Percentiles rank a stretch among this genome's conserved stretches.
Evolutionary conservation across 805 yeast genomes (phyloP).

Genomic region (Candida silvatica): DNA sequence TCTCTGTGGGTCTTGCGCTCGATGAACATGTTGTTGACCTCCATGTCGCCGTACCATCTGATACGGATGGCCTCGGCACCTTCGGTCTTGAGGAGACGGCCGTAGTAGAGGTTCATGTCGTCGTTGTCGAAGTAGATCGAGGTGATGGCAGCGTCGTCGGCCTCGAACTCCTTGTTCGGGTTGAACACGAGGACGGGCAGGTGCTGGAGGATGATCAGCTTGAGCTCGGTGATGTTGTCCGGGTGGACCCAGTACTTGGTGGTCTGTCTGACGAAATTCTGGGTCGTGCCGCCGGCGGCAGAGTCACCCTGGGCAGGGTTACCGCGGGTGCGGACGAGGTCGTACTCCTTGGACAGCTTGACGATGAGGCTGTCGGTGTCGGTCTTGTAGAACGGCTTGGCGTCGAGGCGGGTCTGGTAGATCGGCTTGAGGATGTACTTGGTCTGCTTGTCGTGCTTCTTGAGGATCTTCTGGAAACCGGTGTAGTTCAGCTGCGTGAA

Average conservation of each 20-base stretch:
- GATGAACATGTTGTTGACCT: slow-evolving; percentile 81
- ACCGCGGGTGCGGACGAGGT: slow-evolving; percentile 91
- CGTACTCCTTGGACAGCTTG: slow-evolving; percentile 81
- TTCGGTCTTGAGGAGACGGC: slow-evolving; percentile 91
- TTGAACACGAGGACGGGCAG: slow-evolving; percentile 96
- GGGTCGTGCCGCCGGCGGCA: slow-evolving; percentile 97
- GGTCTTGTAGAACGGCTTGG: slow-evolving; percentile 94
- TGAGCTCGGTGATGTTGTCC: slow-evolving; percentile 93
- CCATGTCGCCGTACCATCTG: slow-evolving; percentile 99
- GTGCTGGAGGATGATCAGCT: slow-evolving; percentile 86
- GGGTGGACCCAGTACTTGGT: slow-evolving; percentile 99
- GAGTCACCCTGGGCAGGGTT: slow-evolving; percentile 93
- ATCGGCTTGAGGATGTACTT: slow-evolving; percentile 77
- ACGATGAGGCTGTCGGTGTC: slow-evolving; percentile 87
- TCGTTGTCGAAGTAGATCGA: slow-evolving; percentile 93
- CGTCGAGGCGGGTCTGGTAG: slow-evolving; percentile 83
- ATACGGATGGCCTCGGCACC: slow-evolving; percentile 98
- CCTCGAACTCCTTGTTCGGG: slow-evolving; percentile 90
- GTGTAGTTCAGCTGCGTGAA: slow-evolving; percentile 90
- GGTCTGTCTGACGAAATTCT: slow-evolving; percentile 96
- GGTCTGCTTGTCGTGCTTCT: slow-evolving; percentile 93
- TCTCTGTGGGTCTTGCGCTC: slow-evolving; percentile 98
- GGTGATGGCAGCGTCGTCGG: slow-evolving; percentile 92
- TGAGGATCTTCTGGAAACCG: slow-evolving; percentile 93
- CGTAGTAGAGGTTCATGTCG: slow-evolving; percentile 84